Evolutionary conservation across 805 yeast species (phyloP).

Genomic region (Lipomyces starkeyi): DNA sequence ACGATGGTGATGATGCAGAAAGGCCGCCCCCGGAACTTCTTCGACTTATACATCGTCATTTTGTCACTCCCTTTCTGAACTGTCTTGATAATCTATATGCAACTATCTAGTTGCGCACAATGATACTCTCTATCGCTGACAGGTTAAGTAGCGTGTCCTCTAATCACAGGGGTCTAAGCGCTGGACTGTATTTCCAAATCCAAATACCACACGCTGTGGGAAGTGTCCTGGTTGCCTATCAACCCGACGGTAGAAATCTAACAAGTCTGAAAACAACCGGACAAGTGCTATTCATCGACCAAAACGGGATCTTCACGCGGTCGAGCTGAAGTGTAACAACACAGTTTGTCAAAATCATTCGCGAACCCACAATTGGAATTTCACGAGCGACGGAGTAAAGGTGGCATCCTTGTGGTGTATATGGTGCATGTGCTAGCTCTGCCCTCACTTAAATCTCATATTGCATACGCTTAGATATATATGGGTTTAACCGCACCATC

Average conservation of each 20-base stretch:
- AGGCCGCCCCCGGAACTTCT: conserved; percentile 20
- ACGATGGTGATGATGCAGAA: conserved; percentile 12
- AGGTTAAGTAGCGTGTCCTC: background rate
- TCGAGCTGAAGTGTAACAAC: background rate
- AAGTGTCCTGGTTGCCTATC: background rate
- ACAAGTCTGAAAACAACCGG: background rate
- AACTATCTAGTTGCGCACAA: background rate
- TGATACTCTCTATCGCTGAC: background rate
- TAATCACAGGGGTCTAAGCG: background rate
- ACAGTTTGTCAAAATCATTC: too few relatives aligned
- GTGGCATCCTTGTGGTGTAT: background rate
- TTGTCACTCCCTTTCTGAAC: background rate
- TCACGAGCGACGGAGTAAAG: background rate
- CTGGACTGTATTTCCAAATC: background rate
- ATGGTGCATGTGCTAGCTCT: background rate
- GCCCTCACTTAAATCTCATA: background rate
- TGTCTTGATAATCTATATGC: background rate
- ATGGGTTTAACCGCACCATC: background rate
- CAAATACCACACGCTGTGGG: background rate
- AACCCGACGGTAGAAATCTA: background rate
- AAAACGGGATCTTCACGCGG: background rate
- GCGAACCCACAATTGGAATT: too few relatives aligned
- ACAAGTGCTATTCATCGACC: background rate
- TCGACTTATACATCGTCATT: conserved; percentile 20
- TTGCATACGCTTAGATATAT: background rate